phyloP scores from a whole-genome alignment of 345 rosid genomes.

The Eucalyptus dawsonii region DNA sequence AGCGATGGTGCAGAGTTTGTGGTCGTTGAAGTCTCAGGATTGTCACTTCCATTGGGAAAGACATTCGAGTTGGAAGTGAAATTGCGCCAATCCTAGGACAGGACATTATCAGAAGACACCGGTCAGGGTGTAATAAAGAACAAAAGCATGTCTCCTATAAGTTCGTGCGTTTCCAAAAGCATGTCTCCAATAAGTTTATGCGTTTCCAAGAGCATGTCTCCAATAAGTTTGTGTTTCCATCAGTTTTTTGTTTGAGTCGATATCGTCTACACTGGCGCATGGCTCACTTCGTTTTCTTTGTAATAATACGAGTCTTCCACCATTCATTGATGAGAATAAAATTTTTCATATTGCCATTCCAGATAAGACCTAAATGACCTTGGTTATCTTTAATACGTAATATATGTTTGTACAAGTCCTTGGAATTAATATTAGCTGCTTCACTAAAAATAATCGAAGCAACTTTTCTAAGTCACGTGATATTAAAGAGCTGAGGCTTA shows the following conservation, averaged over 20 bases:
- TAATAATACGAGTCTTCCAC: background rate
- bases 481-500: background rate
- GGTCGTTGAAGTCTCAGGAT: background rate
- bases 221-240: background rate
- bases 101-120: background rate
- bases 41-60: constrained; percentile 19
- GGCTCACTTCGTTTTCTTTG: background rate
- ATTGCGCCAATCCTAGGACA: background rate
- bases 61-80: constrained; percentile 30
- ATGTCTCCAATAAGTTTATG: too few species aligned
- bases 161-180: background rate
- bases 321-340: background rate
- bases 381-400: background rate
- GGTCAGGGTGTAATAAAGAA: background rate
- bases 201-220: too few species aligned
- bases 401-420: background rate
- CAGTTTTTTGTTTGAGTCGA: background rate
- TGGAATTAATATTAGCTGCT: background rate
- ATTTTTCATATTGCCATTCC: background rate
- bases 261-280: background rate
- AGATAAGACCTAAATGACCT: background rate
- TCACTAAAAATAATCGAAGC: background rate
- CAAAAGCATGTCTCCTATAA: background rate
- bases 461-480: background rate
- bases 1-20: background rate